Conservation (phyloP, 2,329 filamentous ascomycete species). For the Tricladium varicosporioides region DNA sequence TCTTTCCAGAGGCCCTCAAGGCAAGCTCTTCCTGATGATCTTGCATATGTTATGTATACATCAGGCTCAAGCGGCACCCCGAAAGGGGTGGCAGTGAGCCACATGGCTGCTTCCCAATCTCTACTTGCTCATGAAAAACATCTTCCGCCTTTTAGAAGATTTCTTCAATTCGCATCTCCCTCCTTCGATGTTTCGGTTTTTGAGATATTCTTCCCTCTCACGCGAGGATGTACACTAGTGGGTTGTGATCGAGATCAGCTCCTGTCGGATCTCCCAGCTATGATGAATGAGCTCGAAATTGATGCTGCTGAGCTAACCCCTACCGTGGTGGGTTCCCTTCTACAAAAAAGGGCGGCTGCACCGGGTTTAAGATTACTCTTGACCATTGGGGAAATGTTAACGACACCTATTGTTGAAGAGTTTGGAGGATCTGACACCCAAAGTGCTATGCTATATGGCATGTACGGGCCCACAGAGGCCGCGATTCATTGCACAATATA, state of each 20-base stretch:
- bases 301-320: slow-evolving; percentile 90
- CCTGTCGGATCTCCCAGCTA: slow-evolving; percentile 70
- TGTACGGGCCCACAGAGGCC: slow-evolving; percentile 93
- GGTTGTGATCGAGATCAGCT: slow-evolving; percentile 67
- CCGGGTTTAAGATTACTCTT: slow-evolving; percentile 70
- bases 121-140: slow-evolving; percentile 77
- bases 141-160: slow-evolving; percentile 73
- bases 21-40: slow-evolving; percentile 22
- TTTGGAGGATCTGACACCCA: slow-evolving; percentile 57
- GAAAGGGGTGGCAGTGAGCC: slow-evolving; percentile 83
- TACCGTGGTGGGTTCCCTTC: slow-evolving; percentile 76
- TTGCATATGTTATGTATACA: slow-evolving; percentile 93
- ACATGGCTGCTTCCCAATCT: slow-evolving; percentile 76
- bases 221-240: slow-evolving; percentile 70
- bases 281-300: slow-evolving; percentile 63
- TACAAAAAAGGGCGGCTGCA: slow-evolving; percentile 64
- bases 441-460: slow-evolving; percentile 74
- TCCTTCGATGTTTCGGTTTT: slow-evolving; percentile 96
- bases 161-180: slow-evolving; percentile 87
- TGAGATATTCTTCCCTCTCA: slow-evolving; percentile 87
- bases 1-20: slow-evolving; percentile 6
- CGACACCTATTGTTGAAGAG: slow-evolving; percentile 69
- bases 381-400: slow-evolving; percentile 94
- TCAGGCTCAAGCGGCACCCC: slow-evolving; percentile 86
- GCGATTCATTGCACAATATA: slow-evolving; percentile 87